Percentiles rank a stretch among this genome's conserved stretches.
These are phyloP conservation scores for Stereocaulon alpinum DNA, from an alignment of 495 filamentous ascomycete species.

Conservation along the genomic window DNA sequence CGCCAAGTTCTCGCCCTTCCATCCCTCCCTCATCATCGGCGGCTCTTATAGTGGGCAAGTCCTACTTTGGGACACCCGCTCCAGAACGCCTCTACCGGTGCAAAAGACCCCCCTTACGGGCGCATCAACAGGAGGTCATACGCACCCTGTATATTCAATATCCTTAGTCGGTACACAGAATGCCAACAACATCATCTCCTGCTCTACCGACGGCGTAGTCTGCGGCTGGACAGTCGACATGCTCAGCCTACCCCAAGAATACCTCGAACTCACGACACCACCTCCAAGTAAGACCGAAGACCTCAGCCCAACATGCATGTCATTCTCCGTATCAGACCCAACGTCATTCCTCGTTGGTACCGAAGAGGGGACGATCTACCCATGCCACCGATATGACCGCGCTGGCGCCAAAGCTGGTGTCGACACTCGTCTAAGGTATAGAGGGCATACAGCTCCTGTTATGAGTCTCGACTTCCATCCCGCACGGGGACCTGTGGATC, in stretches of 20 bases:
- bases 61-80: constrained; percentile 92
- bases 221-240: constrained; percentile 97
- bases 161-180: constrained; percentile 97
- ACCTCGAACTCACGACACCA: constrained; percentile 75
- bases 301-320: constrained; percentile 90
- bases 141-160: constrained; percentile 90
- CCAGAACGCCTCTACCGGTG: constrained; percentile 60
- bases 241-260: constrained; percentile 90
- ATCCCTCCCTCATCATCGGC: constrained; percentile 89
- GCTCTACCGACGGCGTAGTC: constrained; percentile 90
- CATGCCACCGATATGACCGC: constrained; percentile 92
- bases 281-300: constrained; percentile 86
- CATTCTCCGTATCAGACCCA: constrained; percentile 89
- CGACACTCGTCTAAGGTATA: constrained; percentile 73
- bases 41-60: constrained; percentile 95
- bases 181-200: constrained; percentile 93
- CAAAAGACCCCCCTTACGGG: constrained; percentile 94
- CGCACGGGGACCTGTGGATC: constrained; percentile 76
- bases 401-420: constrained; percentile 94
- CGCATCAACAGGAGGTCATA: constrained; percentile 57
- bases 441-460: constrained; percentile 82
- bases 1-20: constrained; percentile 94
- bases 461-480: constrained; percentile 96
- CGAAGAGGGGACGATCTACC: constrained; percentile 90
- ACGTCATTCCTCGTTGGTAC: constrained; percentile 96